These are phyloP conservation scores for Neltuma alba DNA, from an alignment of 306 rosid genomes.

Conservation along the genomic window DNA sequence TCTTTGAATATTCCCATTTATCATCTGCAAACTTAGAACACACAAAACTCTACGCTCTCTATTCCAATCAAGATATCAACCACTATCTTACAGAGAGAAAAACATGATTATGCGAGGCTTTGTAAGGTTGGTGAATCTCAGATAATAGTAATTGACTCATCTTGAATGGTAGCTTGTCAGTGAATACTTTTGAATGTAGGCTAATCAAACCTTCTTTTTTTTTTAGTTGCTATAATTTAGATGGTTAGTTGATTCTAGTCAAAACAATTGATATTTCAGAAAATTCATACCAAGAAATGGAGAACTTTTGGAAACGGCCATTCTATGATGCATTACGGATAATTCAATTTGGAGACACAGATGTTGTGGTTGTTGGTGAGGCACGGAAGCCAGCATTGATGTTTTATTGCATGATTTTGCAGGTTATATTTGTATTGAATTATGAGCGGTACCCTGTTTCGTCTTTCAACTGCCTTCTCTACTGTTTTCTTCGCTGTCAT, in stretches of 20 bases:
- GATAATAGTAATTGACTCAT: too few species aligned
- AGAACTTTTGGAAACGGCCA: too few species aligned
- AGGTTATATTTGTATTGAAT: conserved; percentile 42
- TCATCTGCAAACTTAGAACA: conserved; percentile 63
- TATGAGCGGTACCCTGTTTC: conserved; percentile 8
- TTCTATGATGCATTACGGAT: conserved; percentile 93
- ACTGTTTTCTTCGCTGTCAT: not conserved
- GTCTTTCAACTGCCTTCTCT: conserved; percentile 10
- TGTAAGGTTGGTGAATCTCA: too few species aligned
- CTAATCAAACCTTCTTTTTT: too few species aligned
- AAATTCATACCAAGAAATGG: too few species aligned
- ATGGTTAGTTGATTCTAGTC: too few species aligned
- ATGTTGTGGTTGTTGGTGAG: conserved; percentile 98
- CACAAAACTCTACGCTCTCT: conserved; percentile 51
- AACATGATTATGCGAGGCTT: too few species aligned
- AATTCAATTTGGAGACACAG: conserved; percentile 96
- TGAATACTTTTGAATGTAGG: too few species aligned
- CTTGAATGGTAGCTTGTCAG: too few species aligned
- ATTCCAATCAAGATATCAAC: conserved; percentile 43
- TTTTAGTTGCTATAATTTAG: too few species aligned
- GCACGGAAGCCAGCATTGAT: conserved; percentile 96
- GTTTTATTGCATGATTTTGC: conserved; percentile 96
- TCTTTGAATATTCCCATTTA: conserved; percentile 63
- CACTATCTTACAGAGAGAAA: too few species aligned
- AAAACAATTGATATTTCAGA: too few species aligned